Evolutionary conservation across 1,139 yeast species (phyloP), one percentile per base, ranked within the genome.

Genomic region (Geotrichum carabidarum): DNA sequence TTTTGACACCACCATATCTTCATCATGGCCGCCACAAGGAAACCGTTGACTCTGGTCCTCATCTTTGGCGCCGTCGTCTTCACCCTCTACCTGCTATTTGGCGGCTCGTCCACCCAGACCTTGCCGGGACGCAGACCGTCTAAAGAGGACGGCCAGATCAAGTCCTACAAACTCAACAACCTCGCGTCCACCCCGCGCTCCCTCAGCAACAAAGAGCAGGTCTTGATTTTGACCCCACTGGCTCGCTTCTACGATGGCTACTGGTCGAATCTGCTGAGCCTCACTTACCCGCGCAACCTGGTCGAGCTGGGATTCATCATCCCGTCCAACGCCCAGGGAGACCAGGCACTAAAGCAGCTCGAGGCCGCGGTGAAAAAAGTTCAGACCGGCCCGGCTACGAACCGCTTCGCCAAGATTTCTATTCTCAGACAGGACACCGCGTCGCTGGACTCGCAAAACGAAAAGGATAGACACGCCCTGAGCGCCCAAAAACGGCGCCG

Each of bases 361-460:
- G 95, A 90, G 70, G 70, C 73, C 35, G 94, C 88, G 7, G 83
- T 93, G 54, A 86, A 86, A 64, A 80, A 78, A 66, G 75, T 80
- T 37, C 90, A 86, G 69, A 74, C 80, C 37, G 78, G 78, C 34
- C 74, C 79, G 44, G 80, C 81, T 61, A 77, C 74, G 60, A 74
- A 78, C 60, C 76, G 85, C 65, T 91, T 85, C 69, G 82, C 84
- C 57, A 88, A 89, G 67, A 80, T 93, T 60, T 86, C 95, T 32
- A 84, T 93, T 46, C 76, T 93, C 67, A 82, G 98, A 70, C 99
- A 93, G 73, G 98, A 93, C 69, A 82, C 98, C 90, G 69, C 82
- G 93, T 40, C 84, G 81, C 54, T 82, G 93, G 8, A 78, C 86
- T 60, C 79, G 47, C 96, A 90, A 68, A 85, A 86, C 70, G 95